phyloP scores from a whole-genome alignment of 768 basidiomycete genomes.

The Boletus pseudopeckii region DNA sequence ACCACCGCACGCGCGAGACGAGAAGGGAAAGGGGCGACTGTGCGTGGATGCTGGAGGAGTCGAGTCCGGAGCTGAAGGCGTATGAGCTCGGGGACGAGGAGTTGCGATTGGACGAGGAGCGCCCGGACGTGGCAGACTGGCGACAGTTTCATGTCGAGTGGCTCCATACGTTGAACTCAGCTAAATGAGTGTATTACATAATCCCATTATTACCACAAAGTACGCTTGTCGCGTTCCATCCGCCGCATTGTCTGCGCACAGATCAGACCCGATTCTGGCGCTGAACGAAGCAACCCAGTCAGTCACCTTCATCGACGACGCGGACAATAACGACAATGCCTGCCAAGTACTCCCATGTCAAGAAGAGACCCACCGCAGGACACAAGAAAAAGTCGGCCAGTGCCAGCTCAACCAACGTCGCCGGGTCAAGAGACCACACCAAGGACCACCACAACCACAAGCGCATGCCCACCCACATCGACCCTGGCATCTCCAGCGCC shows the following conservation, averaged over 20 bases:
- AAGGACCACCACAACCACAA: constrained; percentile 33
- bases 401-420: constrained; percentile 27
- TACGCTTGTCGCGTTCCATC: background rate
- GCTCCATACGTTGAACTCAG: constrained; percentile 11
- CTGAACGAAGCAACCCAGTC: background rate
- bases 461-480: constrained; percentile 46
- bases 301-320: constrained; percentile 3
- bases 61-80: constrained; percentile 26
- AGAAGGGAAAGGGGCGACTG: constrained; percentile 32
- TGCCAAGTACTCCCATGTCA: constrained; percentile 73
- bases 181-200: constrained; percentile 14
- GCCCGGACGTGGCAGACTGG: constrained; percentile 39
- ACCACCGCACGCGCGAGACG: constrained; percentile 15
- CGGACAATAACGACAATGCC: constrained; percentile 43
- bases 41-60: constrained; percentile 42
- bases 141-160: constrained; percentile 54
- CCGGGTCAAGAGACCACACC: constrained; percentile 14
- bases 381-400: constrained; percentile 42
- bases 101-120: constrained; percentile 2
- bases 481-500: constrained; percentile 53
- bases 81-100: constrained; percentile 35
- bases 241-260: constrained; percentile 16
- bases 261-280: constrained; percentile 8
- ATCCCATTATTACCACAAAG: background rate
- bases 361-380: constrained; percentile 54